Conservation (phyloP, 176 grass and related monocot species). For the bread wheat (Triticum aestivum) region IWGSC_CS_RefSeq_v2.1 NC_057799.1:15151420-15151919, state of each 20-base stretch:
- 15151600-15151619: neutral
- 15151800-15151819: too few relatives aligned
- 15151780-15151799: neutral
- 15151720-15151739: neutral
- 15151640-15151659: neutral
- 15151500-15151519: neutral
- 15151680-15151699: neutral
- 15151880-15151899: too few relatives aligned
- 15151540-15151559: neutral
- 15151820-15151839: too few relatives aligned
- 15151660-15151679: neutral
- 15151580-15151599: neutral
- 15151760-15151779: neutral
- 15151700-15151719: neutral
- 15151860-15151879: too few relatives aligned
- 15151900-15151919: too few relatives aligned
- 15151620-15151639: neutral
- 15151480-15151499: neutral
- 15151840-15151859: too few relatives aligned
- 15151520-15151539: neutral
- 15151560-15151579: neutral
- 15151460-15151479: neutral
- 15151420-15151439: too few relatives aligned
- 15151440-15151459: too few relatives aligned
- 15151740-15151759: neutral